Evolutionary conservation across 2,329 filamentous ascomycete genomes (phyloP).

Genomic region (Aspergillus neotritici): DNA sequence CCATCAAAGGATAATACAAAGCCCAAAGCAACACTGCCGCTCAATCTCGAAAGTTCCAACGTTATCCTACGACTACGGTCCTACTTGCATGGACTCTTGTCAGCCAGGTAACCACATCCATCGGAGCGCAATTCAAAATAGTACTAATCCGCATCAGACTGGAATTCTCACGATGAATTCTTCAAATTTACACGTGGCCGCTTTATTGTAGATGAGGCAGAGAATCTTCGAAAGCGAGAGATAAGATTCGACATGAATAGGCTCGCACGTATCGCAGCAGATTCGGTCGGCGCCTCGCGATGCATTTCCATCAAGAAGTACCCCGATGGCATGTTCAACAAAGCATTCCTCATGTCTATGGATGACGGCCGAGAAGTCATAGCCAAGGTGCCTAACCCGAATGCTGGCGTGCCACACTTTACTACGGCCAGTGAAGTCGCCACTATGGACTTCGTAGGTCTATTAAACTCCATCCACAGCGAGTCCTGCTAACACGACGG

Average conservation of each 20-base stretch:
- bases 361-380: slow-evolving; percentile 27
- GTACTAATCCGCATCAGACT: slow-evolving; percentile 18
- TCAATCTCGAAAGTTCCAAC: slow-evolving; percentile 10
- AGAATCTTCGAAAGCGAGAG: slow-evolving; percentile 20
- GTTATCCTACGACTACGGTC: slow-evolving; percentile 4
- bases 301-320: slow-evolving; percentile 18
- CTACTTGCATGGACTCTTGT: slow-evolving; percentile 9
- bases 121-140: slow-evolving; percentile 7
- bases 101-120: slow-evolving; percentile 12
- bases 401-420: slow-evolving; percentile 23
- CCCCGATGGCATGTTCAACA: slow-evolving; percentile 30
- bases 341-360: slow-evolving; percentile 26
- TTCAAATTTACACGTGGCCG: slow-evolving; percentile 27
- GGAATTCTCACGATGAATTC: slow-evolving; percentile 23
- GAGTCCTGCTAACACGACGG: slow-evolving; percentile 10
- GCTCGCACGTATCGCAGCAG: slow-evolving; percentile 16
- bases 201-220: slow-evolving; percentile 22
- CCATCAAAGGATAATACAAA: slow-evolving; percentile 7
- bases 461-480: background rate
- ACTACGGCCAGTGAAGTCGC: slow-evolving; percentile 37
- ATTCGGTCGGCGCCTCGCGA: slow-evolving; percentile 14
- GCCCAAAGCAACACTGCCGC: slow-evolving; percentile 9
- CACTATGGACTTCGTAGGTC: slow-evolving; percentile 22
- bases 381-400: slow-evolving; percentile 31
- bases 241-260: slow-evolving; percentile 19